Conservation (phyloP, 2,329 filamentous ascomycete genomes). For the Talaromyces sp. region DNA sequence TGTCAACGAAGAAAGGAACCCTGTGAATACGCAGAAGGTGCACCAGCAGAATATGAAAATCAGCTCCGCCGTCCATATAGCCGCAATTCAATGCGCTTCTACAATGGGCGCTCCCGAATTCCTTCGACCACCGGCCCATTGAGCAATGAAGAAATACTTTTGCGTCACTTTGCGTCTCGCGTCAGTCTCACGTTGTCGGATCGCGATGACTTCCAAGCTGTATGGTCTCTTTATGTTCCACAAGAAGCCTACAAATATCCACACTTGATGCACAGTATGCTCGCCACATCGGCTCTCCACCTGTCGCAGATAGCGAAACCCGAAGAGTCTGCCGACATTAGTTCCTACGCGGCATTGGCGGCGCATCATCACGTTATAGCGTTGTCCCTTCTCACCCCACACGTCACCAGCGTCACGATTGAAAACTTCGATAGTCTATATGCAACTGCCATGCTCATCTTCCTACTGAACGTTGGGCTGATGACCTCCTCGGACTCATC, state of each 20-base stretch:
- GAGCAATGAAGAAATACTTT: conserved; percentile 1
- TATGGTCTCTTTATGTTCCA: conserved; percentile 6
- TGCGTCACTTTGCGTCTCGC: conserved; percentile 9
- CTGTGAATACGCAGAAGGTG: conserved; percentile 9
- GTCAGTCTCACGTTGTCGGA: conserved; percentile 12
- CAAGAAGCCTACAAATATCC: conserved; percentile 1
- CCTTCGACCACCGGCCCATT: background rate
- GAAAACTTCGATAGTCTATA: conserved; percentile 15
- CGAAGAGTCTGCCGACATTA: background rate
- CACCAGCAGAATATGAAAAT: background rate
- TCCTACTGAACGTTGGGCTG: conserved; percentile 10
- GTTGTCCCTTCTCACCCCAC: conserved; percentile 11
- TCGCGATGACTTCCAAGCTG: conserved; percentile 3
- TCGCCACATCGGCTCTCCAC: conserved; percentile 14
- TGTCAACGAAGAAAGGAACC: conserved; percentile 13
- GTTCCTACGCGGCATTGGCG: background rate
- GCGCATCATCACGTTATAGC: conserved; percentile 6
- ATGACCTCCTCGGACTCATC: background rate
- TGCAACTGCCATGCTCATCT: conserved; percentile 11
- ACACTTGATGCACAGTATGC: conserved; percentile 15
- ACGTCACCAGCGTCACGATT: background rate
- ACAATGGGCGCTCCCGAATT: background rate
- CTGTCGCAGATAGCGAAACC: background rate
- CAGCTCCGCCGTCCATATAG: background rate
- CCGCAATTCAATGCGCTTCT: background rate